These are phyloP conservation scores for Pseudisothecium myosuroides DNA, from an alignment of 225 moss, liverwort and hornwort genomes.

Conservation along the genomic window DNA sequence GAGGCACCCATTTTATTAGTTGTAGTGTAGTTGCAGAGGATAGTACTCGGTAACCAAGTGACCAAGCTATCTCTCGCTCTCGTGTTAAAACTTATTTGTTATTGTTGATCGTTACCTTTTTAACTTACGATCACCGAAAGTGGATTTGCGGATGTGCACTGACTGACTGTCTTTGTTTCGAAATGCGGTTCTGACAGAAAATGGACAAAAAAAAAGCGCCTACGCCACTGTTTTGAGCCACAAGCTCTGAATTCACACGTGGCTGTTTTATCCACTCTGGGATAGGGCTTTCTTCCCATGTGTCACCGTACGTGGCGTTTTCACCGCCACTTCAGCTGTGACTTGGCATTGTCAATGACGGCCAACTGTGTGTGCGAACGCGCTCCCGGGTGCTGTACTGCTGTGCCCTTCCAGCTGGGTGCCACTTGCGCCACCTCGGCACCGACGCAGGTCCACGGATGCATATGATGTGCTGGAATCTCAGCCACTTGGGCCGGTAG, in stretches of 20 bases:
- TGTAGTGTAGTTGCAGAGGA: neutral
- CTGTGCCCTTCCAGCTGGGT: neutral
- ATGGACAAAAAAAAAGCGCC: neutral
- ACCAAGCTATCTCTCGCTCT: neutral
- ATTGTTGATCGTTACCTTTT: neutral
- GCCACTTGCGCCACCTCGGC: conserved; percentile 6
- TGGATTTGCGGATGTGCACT: conserved; percentile 3
- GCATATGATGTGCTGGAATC: neutral
- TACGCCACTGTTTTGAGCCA: neutral
- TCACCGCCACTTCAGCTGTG: conserved; percentile 14
- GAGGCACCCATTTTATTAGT: neutral
- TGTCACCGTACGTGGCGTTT: neutral
- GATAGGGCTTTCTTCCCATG: neutral
- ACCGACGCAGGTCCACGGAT: neutral
- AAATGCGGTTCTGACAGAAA: conserved; percentile 11
- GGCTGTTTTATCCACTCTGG: conserved; percentile 7
- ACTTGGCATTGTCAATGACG: neutral
- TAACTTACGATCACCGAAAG: neutral
- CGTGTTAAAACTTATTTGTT: neutral
- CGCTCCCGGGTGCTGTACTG: too few species aligned
- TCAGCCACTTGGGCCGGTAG: neutral
- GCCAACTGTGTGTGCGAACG: neutral
- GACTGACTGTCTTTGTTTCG: neutral
- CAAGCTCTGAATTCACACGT: conserved; percentile 7
- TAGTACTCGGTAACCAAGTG: neutral